Evolutionary conservation across 2,329 filamentous ascomycete species (phyloP), one percentile per base, ranked within the genome.

Genomic region (Rhynchosporium graminicola): DNA sequence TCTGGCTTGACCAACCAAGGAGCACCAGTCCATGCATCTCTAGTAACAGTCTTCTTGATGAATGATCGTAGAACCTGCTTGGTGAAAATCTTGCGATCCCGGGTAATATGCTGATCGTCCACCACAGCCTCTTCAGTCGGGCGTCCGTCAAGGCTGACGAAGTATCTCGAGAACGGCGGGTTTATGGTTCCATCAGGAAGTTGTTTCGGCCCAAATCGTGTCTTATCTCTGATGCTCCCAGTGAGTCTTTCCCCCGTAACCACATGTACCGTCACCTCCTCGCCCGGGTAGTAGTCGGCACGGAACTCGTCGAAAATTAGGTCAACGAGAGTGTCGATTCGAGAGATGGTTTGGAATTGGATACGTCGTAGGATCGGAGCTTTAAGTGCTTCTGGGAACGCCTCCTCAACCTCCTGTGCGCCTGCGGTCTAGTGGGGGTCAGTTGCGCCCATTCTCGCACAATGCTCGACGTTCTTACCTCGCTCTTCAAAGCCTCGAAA

Each of bases 11-110:
- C 94, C 60, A 96, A 80, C 95, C 95, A 99, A 0, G 95, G 94
- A 0, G 95, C 95, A n/a, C 94, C 94, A 64, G 87, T 94, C 92
- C 93, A 98, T 3, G 92, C 86, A 72, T 98, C 95, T 65, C 94
- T 82, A 1, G 88, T 89, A n/a, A 97, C 89, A 0, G 92, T 95
- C 76, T 96, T 93, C 74, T 97, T 97, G 67, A 99, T 91, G 68
- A 97, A 99, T 5, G 92, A 92, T 40, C 94, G 87, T 46, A 99
- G 81, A 75, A 97, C 93, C 55, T 93, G 88, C 77, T 99, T 98
- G 33, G 94, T 97, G 74, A 98, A 99, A 52, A 91, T 84, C 71
- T 94, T 96, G 58, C 92, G 87, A 73, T 97, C 93, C 65, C 95
- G 89, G 66, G 85, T 88, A 61, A 98, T 88, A 72, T 96, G 89